phyloP scores from a whole-genome alignment of 257 asterid genomes.

The Solanum medicagineum region DNA sequence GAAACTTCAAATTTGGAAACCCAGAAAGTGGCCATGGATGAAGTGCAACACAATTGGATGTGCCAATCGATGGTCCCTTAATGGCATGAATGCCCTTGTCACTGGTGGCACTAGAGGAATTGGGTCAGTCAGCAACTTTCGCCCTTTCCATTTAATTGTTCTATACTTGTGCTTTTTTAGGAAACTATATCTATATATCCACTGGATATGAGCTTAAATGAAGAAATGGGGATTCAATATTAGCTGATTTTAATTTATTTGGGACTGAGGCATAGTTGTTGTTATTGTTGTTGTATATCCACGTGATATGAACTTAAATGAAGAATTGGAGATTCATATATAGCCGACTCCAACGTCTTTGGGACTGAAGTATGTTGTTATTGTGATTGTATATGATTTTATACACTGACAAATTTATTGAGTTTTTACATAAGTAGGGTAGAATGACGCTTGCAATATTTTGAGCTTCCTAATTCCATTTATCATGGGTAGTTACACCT shows the following conservation, averaged over 20 bases:
- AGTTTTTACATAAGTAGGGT: not conserved
- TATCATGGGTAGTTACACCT: not conserved
- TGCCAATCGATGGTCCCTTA: slow-evolving; percentile 34
- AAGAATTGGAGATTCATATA: not conserved
- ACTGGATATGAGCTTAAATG: not conserved
- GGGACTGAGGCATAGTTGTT: not conserved
- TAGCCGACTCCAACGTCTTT: not conserved
- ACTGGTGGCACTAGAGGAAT: slow-evolving; percentile 60
- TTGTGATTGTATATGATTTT: too few relatives aligned
- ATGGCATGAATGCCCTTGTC: slow-evolving; percentile 46
- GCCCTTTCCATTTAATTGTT: not conserved
- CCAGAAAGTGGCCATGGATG: not conserved
- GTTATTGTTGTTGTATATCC: not conserved
- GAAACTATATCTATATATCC: not conserved
- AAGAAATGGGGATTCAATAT: not conserved
- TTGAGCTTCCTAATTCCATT: not conserved
- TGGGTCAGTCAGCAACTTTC: slow-evolving; percentile 12
- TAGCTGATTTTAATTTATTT: not conserved
- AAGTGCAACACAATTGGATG: not conserved
- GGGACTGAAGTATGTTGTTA: not conserved
- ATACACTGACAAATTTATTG: not conserved
- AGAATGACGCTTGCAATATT: not conserved
- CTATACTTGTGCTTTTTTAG: not conserved
- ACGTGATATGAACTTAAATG: not conserved
- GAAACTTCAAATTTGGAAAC: not conserved